Base-by-base conservation (phyloP, 805 yeast genomes). In the Metschnikowia koreensis region DNA sequence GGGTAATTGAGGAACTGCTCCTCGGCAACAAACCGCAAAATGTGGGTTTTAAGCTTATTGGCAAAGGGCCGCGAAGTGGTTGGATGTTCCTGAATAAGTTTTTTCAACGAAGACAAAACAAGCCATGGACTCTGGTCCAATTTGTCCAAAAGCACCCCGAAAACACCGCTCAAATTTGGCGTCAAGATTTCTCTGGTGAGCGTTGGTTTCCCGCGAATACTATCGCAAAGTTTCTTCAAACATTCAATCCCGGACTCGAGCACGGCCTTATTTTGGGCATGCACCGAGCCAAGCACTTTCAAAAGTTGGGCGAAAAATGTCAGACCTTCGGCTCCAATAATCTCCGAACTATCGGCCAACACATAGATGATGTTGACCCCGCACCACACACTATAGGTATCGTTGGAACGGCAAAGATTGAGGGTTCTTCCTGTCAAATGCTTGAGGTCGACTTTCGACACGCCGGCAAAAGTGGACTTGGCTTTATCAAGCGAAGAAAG, bases 61-160 rank as follows among this genome's bases (percentile, higher is more conserved):
- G 86, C 86, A 69, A 77, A 85, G 12, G 96, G 96, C 66, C 92
- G 81, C 63, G 89, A 88, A 1, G 96, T 86, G 1, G 94, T 87
- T 1, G 96, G 79, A 61, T 89, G 87, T 51, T 79, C 71, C 39
- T 68, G 64, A 34, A 86, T 70, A 27, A 85, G 62, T 33, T 66
- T 70, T 27, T 64, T 59, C 58, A 70, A 70, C 0, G 72, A 67
- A 11, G 51, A 61, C 29, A 75, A 62, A 36, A 76, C 65, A 11
- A 75, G 60, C 34, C 69, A 56, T 2, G 78, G 73, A 28, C 55
- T 53, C 42, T 44, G 60, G 31, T 61, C 66, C 13, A 74, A 38
- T 41, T 66, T 65, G 4, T 76, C 81, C 50, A 89, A 61, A 46
- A 84, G 73, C 6, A 78, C 66, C 15, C 79, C 67, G 52, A 89